Evolutionary conservation across 2,329 filamentous ascomycete species (phyloP), one percentile per base, ranked within the genome.

Genomic region (Diaporthe australafricana): DNA sequence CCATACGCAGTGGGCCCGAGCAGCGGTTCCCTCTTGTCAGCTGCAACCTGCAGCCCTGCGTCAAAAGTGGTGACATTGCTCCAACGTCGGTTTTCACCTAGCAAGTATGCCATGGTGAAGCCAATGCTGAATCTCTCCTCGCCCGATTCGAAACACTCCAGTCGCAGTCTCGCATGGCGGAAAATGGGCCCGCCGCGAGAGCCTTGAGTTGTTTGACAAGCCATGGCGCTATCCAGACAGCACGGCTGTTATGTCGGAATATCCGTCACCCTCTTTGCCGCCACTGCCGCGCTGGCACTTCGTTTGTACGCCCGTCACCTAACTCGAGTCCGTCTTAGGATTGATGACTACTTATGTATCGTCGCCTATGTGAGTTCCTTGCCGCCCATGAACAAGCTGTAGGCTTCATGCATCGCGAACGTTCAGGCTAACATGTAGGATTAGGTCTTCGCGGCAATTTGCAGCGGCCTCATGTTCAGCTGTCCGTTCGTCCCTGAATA

Each of bases 231-330:
- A 1, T 68, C 66, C n/a, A 22, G 66, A 57, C 66, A 68, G 17
- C 40, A 22, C 20, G 66, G 42, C n/a, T 68, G 66, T 56, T 68
- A 68, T 38, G 53, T 68, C 38, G 66, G 66, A 32, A 57, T 68
- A 30, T 56, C 53, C 14, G 38, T 47, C 16, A 68, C 66, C 5
- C 53, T 47, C 22, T 45, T 68, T n/a, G 66, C 53, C 35, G 66
- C 66, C n/a, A 56, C 66, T 16, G 66, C 52, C 16, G 50, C 50
- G 20, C 66, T 68, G 40, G 66, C 50, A 5, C 35, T 68, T 7
- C 66, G 66, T 3, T 16, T 68, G 3, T 68, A 57, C 12, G 66
- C 66, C 14, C 66, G 66, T 1, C 52, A 68, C 4, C 17, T 57
- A 12, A 68, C 40, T 25, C 38, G 66, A 25, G 25, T 57, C n/a